Evolutionary conservation across 345 rosid genomes (phyloP), one percentile per base, ranked within the genome.

Genomic region (Aethionema arabicum): DNA sequence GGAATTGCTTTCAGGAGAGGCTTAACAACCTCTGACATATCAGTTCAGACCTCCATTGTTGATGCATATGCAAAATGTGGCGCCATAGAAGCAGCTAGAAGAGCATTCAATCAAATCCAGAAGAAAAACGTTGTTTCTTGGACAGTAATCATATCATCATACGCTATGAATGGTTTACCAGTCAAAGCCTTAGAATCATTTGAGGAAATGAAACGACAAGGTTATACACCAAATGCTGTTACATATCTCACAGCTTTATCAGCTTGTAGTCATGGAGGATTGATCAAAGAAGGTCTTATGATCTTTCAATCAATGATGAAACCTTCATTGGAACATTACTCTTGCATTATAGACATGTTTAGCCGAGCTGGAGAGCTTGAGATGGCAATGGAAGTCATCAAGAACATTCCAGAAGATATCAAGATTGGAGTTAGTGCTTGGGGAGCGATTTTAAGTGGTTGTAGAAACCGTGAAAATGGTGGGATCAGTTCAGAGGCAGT

Each of bases 251-350:
- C 91, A 6, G 79, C 65, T 46, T 76, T 90, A 12, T 76, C 91
- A 29, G 95, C 95, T 8, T 90, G 89, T 62, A 83, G 82, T 59
- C 95, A 90, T 48, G 82, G 86, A 0, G 95, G 96, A 33, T 68
- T 90, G 68, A 51, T 90, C 0, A 68, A 72, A 8, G 67, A 85
- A 61, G 96, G 91, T 67, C 74, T 89, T 37, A 43, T 70, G 37
- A 41, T 86, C 57, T 79, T 89, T 63, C 67, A 73, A 67, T 81
- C 87, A 54, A 81, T 90, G 90, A 54, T 72, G 39, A 62, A 55
- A 29, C 90, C 78, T 7, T 72, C 50, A 2, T 49, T 67, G 48
- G 86, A 84, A 38, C 96, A 90, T 56, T 90, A 79, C 69, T 79
- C 95, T 0, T 83, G 95, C 52, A 35, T 80, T 32, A 79, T 82